Evolutionary conservation across 2,329 filamentous ascomycete species (phyloP).

Genomic region (Hypomyces perniciosus): DNA sequence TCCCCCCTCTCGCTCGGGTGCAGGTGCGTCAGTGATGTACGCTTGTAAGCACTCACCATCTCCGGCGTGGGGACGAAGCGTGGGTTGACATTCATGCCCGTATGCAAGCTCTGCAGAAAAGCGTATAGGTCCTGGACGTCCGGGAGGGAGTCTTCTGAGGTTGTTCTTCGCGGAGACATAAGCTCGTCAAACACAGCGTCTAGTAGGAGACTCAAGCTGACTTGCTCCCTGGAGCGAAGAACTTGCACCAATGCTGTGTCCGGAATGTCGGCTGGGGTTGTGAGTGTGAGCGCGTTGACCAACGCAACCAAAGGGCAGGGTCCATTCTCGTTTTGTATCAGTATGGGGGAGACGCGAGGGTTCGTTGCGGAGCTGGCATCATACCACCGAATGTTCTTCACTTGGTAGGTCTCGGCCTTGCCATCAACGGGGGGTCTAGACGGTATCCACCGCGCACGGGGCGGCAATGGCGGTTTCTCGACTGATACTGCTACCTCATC

Average conservation of each 20-base stretch:
- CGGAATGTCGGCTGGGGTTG: constrained; percentile 57
- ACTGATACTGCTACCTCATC: constrained; percentile 5
- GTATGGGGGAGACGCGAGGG: constrained; percentile 72
- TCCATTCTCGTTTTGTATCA: constrained; percentile 90
- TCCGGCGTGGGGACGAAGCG: constrained; percentile 63
- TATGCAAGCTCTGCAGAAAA: constrained; percentile 84
- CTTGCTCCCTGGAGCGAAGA: constrained; percentile 73
- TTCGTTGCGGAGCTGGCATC: constrained; percentile 56
- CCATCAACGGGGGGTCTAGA: constrained; percentile 39
- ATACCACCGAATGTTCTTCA: constrained; percentile 85
- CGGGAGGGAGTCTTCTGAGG: constrained; percentile 60
- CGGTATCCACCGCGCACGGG: constrained; percentile 31
- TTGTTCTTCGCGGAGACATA: constrained; percentile 67
- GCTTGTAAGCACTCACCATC: constrained; percentile 41
- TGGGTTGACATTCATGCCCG: constrained; percentile 97
- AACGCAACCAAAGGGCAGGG: constrained; percentile 89
- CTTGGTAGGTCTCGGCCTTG: constrained; percentile 75
- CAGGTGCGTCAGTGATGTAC: constrained; percentile 47
- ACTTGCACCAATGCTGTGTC: constrained; percentile 72
- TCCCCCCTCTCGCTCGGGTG: constrained; percentile 45
- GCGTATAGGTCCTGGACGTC: constrained; percentile 83
- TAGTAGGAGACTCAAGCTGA: constrained; percentile 77
- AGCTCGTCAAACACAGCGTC: constrained; percentile 92
- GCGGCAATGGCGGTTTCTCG: constrained; percentile 33
- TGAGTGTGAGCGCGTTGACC: constrained; percentile 85